Conservation (phyloP, 352 stramenopile genomes). For the Phytopythium aichiense region DNA sequence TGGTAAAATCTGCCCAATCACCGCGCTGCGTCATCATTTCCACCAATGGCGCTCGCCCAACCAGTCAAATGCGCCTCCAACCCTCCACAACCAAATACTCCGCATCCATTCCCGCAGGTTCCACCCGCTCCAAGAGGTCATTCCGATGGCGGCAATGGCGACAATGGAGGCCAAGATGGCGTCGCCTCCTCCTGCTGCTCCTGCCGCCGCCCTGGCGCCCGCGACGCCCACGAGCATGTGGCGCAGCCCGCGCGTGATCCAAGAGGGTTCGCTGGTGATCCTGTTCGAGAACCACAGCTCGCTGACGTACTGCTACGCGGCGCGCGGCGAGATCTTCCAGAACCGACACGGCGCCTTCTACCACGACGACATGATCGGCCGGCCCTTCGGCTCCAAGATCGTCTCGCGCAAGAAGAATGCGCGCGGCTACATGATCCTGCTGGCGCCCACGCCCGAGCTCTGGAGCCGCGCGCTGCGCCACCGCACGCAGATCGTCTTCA, state of each 20-base stretch:
- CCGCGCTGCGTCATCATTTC: not conserved
- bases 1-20: not conserved
- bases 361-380: slow-evolving; percentile 95
- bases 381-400: slow-evolving; percentile 82
- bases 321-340: slow-evolving; percentile 89
- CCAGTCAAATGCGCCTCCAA: not conserved
- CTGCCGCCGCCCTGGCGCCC: not conserved
- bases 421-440: slow-evolving; percentile 90
- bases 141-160: slow-evolving; percentile 3
- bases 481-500: slow-evolving; percentile 98
- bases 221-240: slow-evolving; percentile 36
- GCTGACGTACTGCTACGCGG: slow-evolving; percentile 94
- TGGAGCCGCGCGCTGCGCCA: slow-evolving; percentile 92
- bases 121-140: not conserved
- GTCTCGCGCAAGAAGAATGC: slow-evolving; percentile 58
- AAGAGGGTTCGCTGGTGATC: slow-evolving; percentile 93
- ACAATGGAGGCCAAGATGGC: not conserved
- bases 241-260: slow-evolving; percentile 44
- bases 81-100: not conserved
- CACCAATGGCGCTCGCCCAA: not conserved
- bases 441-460: slow-evolving; percentile 95
- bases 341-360: slow-evolving; percentile 97
- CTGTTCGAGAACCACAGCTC: slow-evolving; percentile 96
- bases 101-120: not conserved
- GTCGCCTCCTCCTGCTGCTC: not conserved